Evolutionary conservation across 305 asterid genomes (phyloP).

Genomic region (Fraxinus xanthoxyloides): DNA sequence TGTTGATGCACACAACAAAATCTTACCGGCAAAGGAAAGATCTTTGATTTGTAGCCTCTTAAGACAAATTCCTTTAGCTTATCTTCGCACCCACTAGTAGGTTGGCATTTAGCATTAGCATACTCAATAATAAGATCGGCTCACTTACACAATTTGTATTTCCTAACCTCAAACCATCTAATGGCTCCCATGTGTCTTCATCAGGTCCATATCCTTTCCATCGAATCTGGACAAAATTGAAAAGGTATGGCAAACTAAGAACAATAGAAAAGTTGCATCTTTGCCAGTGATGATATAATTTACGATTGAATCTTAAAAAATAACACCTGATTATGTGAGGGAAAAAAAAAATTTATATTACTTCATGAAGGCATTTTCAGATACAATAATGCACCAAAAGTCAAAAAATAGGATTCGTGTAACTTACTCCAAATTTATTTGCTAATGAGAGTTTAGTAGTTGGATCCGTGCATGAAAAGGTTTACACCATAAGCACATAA

Average conservation of each 20-base stretch:
- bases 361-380: neutral
- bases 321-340: neutral
- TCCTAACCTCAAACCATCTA: conserved; percentile 65
- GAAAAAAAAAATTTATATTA: neutral
- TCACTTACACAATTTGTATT: neutral
- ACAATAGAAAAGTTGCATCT: neutral
- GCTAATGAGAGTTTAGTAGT: neutral
- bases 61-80: conserved; percentile 63
- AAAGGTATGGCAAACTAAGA: neutral
- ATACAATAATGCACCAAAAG: neutral
- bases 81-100: conserved; percentile 48
- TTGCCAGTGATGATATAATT: neutral
- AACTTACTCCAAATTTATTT: neutral
- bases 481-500: neutral
- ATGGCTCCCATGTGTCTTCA: conserved; percentile 87
- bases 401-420: neutral
- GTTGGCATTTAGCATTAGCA: neutral
- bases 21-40: conserved; percentile 85
- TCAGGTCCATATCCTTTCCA: conserved; percentile 82
- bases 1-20: neutral
- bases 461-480: neutral
- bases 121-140: neutral
- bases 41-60: conserved; percentile 41
- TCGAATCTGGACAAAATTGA: conserved; percentile 39
- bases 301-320: neutral